Base-by-base conservation (phyloP, 148 eudicot species). In the Pouteria glomerata region DNA sequence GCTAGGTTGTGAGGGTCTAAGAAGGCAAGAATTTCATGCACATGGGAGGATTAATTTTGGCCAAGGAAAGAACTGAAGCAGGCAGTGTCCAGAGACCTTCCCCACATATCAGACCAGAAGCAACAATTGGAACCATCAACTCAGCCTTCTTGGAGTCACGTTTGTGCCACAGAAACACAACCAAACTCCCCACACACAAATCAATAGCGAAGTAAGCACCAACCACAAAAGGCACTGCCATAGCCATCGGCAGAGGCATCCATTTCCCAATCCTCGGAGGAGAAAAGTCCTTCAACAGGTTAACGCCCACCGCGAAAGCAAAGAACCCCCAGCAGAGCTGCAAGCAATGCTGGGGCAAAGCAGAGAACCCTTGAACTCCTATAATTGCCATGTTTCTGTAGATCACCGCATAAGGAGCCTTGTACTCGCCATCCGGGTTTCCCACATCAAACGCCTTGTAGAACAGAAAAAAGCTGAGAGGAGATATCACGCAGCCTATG, bases 71-170 rank as follows among this genome's bases (percentile, higher is more conserved):
- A 74, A 74, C 18, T 12, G 77, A 42, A 24, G 72, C 77, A n/a
- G 77, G 77, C n/a, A 74, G 70, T 19, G 65, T 56, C 77, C 77
- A 74, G n/a, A 74, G 55, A 11, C 77, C 77, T 51, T 74, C 77
- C 5, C 77, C 77, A 21, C 77, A 74, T 29, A 74, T 74, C 65
- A 73, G 56, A 15, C 73, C 73, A 26, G 73, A 69, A 27, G 73
- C 76, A 30, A 73, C 64, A 11, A 44, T 72, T 8, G 77, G 77
- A n/a, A 66, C 77, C 77, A 74, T 74, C 30, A 57, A 18, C 29
- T 66, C 77, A 4, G 77, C 77, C 14, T 57, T 74, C 44, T 3
- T 47, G 14, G 57, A 19, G 12, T 74, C 53, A 45, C 53, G 16
- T 45, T 60, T 74, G 24, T 74, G 45, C 52, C 57, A 74, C 47